phyloP scores from a whole-genome alignment of 192 early-diverging fungal genomes.

The Umbelopsis isabellina region DNA sequence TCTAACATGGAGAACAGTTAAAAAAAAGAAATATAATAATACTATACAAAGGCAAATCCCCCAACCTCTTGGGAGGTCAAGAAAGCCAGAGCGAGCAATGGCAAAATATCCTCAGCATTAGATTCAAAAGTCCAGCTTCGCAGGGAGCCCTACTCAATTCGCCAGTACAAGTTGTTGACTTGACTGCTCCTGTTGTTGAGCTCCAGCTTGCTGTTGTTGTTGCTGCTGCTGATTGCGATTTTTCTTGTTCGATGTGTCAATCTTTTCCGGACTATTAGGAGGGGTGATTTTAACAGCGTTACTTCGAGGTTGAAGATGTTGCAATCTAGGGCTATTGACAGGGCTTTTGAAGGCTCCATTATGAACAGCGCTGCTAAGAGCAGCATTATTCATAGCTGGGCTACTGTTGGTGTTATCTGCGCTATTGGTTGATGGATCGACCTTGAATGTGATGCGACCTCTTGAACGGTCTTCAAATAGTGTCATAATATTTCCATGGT shows the following conservation, averaged over 20 bases:
- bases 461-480: constrained; percentile 63
- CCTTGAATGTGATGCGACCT: constrained; percentile 39
- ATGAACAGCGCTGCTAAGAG: neutral
- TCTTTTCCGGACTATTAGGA: constrained; percentile 37
- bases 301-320: constrained; percentile 37
- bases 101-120: constrained; percentile 15
- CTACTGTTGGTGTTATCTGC: neutral
- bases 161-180: constrained; percentile 20
- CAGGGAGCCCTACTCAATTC: neutral
- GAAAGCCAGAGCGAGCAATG: constrained; percentile 10
- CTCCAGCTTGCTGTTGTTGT: constrained; percentile 19
- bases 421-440: constrained; percentile 18
- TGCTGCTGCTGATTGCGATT: neutral
- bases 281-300: constrained; percentile 41
- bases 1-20: constrained; percentile 6
- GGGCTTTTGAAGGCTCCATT: constrained; percentile 24
- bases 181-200: constrained; percentile 14
- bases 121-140: constrained; percentile 8
- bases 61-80: constrained; percentile 10
- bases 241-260: constrained; percentile 9
- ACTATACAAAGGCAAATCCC: constrained; percentile 18
- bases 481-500: constrained; percentile 68
- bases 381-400: neutral
- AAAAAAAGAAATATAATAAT: constrained; percentile 19
- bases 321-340: constrained; percentile 29